A percentile compares a stretch with the other conserved stretches of the same genome.
These are phyloP conservation scores for Aureobasidium sp. DNA, from an alignment of 2,329 filamentous ascomycete species.

Conservation along the genomic window DNA sequence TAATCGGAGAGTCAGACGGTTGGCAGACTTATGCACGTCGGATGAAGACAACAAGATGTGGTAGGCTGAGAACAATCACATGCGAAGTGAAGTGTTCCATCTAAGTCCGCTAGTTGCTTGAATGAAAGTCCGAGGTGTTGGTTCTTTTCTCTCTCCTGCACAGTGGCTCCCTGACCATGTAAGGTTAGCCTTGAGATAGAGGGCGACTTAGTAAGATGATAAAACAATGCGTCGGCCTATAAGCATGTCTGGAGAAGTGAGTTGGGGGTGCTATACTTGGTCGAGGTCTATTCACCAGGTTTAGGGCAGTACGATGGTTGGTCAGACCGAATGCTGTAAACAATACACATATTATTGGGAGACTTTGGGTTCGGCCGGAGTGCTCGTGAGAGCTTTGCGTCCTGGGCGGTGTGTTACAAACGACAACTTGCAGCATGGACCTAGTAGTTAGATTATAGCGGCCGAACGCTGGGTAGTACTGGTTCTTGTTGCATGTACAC, in stretches of 20 bases:
- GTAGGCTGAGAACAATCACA: constrained; percentile 1
- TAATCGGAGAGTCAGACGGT: background rate
- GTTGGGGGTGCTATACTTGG: background rate
- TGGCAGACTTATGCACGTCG: background rate
- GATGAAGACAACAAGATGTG: background rate
- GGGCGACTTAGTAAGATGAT: background rate
- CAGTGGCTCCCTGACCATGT: background rate
- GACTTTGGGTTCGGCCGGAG: background rate
- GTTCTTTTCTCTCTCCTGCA: background rate
- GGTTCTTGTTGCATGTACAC: background rate
- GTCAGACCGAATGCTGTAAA: background rate
- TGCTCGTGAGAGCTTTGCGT: background rate
- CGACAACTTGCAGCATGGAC: background rate
- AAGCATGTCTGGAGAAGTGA: background rate
- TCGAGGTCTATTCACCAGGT: background rate
- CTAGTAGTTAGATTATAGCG: background rate
- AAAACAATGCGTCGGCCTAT: background rate
- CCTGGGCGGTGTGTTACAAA: background rate
- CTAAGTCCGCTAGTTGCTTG: background rate
- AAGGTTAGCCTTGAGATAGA: background rate
- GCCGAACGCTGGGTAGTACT: background rate
- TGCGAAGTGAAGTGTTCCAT: background rate
- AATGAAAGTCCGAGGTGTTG: background rate
- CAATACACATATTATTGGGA: background rate
- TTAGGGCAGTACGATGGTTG: background rate